Evolutionary conservation across 1,284 basidiomycete species (phyloP).

Genomic region (Exobasidium cylindrosporum): DNA sequence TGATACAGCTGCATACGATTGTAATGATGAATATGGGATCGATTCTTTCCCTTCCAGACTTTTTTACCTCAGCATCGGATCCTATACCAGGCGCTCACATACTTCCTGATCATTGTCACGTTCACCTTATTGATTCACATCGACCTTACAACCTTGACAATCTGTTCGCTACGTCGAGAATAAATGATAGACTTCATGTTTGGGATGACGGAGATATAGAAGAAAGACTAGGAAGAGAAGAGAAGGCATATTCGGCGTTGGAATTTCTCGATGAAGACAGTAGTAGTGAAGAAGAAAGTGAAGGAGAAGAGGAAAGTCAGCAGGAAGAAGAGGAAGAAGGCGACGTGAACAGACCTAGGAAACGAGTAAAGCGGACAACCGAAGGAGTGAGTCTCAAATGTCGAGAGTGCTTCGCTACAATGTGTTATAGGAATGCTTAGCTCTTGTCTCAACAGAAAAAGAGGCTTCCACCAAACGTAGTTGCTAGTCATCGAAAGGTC

Average conservation of each 20-base stretch:
- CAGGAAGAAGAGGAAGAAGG: constrained; percentile 17
- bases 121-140: constrained; percentile 89
- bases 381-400: constrained; percentile 8
- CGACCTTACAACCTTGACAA: constrained; percentile 87
- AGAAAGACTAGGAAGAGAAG: constrained; percentile 28
- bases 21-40: constrained; percentile 90
- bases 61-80: constrained; percentile 51
- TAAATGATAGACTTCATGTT: constrained; percentile 39
- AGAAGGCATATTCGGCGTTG: constrained; percentile 42
- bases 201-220: constrained; percentile 54
- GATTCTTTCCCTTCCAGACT: constrained; percentile 73
- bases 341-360: constrained; percentile 7
- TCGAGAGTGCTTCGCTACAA: neutral
- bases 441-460: neutral
- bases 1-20: constrained; percentile 74
- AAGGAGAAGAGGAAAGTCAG: constrained; percentile 21
- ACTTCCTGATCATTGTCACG: constrained; percentile 59
- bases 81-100: constrained; percentile 20
- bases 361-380: neutral
- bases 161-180: constrained; percentile 68
- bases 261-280: constrained; percentile 62
- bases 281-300: constrained; percentile 60
- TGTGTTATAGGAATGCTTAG: neutral
- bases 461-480: constrained; percentile 6
- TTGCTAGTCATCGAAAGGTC: constrained; percentile 36